Conservation (phyloP, 1,284 basidiomycete species). For the Baeospora myosura region DNA sequence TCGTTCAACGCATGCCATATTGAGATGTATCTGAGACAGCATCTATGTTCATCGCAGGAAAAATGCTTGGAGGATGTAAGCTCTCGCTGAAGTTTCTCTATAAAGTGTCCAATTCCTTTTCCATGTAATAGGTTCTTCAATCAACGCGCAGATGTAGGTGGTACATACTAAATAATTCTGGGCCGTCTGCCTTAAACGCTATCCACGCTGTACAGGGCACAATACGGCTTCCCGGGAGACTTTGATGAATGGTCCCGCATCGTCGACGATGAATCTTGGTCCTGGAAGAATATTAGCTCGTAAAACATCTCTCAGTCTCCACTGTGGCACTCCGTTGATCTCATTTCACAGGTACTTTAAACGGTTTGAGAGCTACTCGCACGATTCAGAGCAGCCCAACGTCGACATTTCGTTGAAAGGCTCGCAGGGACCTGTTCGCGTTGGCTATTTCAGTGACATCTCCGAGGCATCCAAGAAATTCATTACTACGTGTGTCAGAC, state of each 20-base stretch:
- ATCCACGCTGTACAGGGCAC: slow-evolving; percentile 40
- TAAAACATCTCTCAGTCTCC: slow-evolving; percentile 16
- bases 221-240: slow-evolving; percentile 60
- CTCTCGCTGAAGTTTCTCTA: slow-evolving; percentile 8
- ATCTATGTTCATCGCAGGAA: slow-evolving; percentile 29
- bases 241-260: slow-evolving; percentile 63
- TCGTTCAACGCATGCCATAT: background rate
- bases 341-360: slow-evolving; percentile 41
- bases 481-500: slow-evolving; percentile 36
- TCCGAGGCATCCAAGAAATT: slow-evolving; percentile 33
- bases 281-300: slow-evolving; percentile 48
- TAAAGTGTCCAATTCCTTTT: background rate
- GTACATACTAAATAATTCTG: background rate
- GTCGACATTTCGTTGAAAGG: slow-evolving; percentile 42
- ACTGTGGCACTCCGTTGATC: background rate
- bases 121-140: slow-evolving; percentile 30
- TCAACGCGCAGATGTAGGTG: slow-evolving; percentile 58
- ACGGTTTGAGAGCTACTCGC: slow-evolving; percentile 52
- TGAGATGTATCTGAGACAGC: slow-evolving; percentile 1
- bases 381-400: slow-evolving; percentile 36
- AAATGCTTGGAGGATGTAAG: slow-evolving; percentile 65
- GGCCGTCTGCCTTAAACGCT: slow-evolving; percentile 5
- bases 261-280: slow-evolving; percentile 53
- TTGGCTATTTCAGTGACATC: slow-evolving; percentile 35
- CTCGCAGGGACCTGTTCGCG: slow-evolving; percentile 40